These are phyloP conservation scores for Tetracladium setigerum DNA, from an alignment of 495 filamentous ascomycete genomes.

Conservation along the genomic window DNA sequence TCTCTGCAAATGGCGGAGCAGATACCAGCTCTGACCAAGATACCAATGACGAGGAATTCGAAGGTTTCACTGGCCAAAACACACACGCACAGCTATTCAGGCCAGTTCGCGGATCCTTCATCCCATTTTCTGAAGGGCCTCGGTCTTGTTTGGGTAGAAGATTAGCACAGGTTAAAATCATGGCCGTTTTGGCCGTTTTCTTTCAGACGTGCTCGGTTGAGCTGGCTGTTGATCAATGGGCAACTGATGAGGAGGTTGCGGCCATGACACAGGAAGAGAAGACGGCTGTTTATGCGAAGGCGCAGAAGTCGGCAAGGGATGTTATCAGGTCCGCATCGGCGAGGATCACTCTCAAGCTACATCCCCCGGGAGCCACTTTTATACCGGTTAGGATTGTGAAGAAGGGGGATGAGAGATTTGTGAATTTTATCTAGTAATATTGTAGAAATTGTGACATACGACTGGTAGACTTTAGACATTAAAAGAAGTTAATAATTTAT, in stretches of 20 bases:
- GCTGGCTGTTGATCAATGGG: slow-evolving; percentile 54
- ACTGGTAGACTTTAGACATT: neutral
- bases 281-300: slow-evolving; percentile 39
- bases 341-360: slow-evolving; percentile 57
- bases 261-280: slow-evolving; percentile 41
- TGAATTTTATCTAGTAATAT: slow-evolving; percentile 7
- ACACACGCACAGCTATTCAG: slow-evolving; percentile 40
- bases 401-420: slow-evolving; percentile 55
- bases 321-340: slow-evolving; percentile 39
- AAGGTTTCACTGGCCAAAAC: slow-evolving; percentile 45
- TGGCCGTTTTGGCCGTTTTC: slow-evolving; percentile 58
- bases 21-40: slow-evolving; percentile 21
- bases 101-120: slow-evolving; percentile 54
- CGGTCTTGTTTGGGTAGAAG: slow-evolving; percentile 60
- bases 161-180: slow-evolving; percentile 72
- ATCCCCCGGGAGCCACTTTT: slow-evolving; percentile 24
- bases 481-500: neutral
- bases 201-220: slow-evolving; percentile 59
- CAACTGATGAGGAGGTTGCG: slow-evolving; percentile 52
- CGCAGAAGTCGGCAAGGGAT: slow-evolving; percentile 38
- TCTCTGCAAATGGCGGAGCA: slow-evolving; percentile 21
- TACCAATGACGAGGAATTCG: slow-evolving; percentile 46
- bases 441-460: too few species aligned
- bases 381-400: slow-evolving; percentile 55
- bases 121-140: slow-evolving; percentile 68